A percentile compares a stretch with the other conserved stretches of the same genome.
Conservation (phyloP, 495 filamentous ascomycete genomes). For the Lindgomyces ingoldianus region DNA sequence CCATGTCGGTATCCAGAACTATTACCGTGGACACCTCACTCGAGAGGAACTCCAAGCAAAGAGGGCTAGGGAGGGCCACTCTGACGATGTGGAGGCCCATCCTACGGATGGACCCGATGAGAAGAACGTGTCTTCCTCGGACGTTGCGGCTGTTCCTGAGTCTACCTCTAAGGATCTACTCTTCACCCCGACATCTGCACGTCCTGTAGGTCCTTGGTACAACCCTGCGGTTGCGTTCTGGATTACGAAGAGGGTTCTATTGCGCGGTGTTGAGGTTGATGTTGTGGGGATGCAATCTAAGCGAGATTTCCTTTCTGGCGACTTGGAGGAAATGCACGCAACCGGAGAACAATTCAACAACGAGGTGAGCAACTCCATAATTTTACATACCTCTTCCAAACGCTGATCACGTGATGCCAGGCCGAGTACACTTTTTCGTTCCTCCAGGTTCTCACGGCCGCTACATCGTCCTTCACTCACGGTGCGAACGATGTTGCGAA, state of each 20-base stretch:
- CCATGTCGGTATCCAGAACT: conserved; percentile 38
- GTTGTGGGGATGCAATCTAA: conserved; percentile 29
- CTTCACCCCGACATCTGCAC: background rate
- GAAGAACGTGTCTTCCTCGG: conserved; percentile 3
- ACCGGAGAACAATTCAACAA: conserved; percentile 68
- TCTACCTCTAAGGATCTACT: background rate
- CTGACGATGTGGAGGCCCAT: conserved; percentile 19
- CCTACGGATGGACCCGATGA: background rate
- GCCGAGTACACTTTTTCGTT: conserved; percentile 76
- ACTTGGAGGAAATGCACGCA: conserved; percentile 52
- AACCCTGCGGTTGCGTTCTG: conserved; percentile 14
- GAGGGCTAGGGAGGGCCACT: background rate
- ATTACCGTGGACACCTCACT: conserved; percentile 29
- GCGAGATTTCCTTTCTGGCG: conserved; percentile 29
- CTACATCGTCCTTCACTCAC: conserved; percentile 73
- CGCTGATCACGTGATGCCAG: background rate
- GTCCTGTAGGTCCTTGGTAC: conserved; percentile 21
- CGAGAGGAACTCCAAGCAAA: conserved; percentile 26
- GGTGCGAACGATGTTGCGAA: conserved; percentile 79
- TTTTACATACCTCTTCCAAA: background rate
- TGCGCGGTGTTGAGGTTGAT: conserved; percentile 39
- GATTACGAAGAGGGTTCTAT: conserved; percentile 14
- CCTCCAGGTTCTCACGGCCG: conserved; percentile 71
- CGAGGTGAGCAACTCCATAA: conserved; percentile 39
- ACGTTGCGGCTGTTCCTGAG: background rate